Conservation (phyloP, 495 filamentous ascomycete genomes). For the Oleoguttula mirabilis region DNA sequence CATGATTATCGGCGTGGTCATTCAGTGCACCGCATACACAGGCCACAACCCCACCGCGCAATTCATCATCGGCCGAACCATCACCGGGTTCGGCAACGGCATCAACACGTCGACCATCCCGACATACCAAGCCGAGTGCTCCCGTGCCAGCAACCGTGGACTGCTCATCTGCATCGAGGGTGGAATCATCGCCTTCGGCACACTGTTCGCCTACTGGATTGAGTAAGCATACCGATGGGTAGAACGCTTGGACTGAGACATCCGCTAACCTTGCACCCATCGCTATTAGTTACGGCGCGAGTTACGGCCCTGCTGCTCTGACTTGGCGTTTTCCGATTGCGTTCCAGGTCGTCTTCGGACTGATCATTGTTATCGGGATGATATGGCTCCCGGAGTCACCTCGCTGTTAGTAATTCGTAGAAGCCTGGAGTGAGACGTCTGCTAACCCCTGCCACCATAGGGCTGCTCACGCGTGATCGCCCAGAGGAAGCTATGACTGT, state of each 20-base stretch:
- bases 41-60: conserved; percentile 39
- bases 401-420: no score
- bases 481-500: conserved; percentile 56
- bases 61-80: conserved; percentile 60
- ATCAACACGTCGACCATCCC: conserved; percentile 71
- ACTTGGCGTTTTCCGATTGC: conserved; percentile 75
- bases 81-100: conserved; percentile 67
- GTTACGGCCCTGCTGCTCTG: conserved; percentile 51
- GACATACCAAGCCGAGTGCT: conserved; percentile 70
- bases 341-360: conserved; percentile 65
- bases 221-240: no score
- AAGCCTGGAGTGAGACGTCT: no score
- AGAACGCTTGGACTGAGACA: no score
- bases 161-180: conserved; percentile 78
- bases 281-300: conserved; percentile 66
- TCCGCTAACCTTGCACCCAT: no score
- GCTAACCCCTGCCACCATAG: no score
- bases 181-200: conserved; percentile 65
- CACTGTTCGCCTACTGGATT: conserved; percentile 70
- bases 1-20: conserved; percentile 64
- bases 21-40: conserved; percentile 47
- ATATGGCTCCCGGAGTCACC: conserved; percentile 63
- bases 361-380: conserved; percentile 54
- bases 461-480: conserved; percentile 56
- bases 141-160: conserved; percentile 63